Conservation (phyloP, 768 basidiomycete genomes). For the Kwoniella dendrophila region DNA sequence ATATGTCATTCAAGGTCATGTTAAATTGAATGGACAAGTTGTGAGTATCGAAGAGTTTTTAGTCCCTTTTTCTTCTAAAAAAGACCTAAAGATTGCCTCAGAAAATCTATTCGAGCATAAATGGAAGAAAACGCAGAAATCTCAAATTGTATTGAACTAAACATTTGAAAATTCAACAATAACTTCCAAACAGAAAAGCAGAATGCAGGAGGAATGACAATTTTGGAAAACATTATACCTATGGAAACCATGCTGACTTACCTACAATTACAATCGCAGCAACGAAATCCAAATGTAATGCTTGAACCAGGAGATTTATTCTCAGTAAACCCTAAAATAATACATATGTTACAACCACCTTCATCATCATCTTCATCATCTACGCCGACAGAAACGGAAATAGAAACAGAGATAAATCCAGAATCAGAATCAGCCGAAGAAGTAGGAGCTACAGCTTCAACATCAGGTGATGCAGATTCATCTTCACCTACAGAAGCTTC, state of each 20-base stretch:
- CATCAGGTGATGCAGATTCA: conserved; percentile 35
- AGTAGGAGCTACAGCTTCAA: conserved; percentile 28
- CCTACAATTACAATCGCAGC: conserved; percentile 59
- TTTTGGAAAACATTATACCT: neutral
- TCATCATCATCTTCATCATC: neutral
- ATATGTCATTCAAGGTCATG: conserved; percentile 81
- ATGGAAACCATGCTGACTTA: neutral
- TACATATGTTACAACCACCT: conserved; percentile 66
- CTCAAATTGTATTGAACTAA: no score
- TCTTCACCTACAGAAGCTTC: conserved; percentile 22
- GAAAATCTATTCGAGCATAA: no score
- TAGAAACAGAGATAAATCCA: conserved; percentile 6
- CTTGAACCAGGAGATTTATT: conserved; percentile 94
- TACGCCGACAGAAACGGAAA: conserved; percentile 13
- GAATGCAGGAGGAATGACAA: no score
- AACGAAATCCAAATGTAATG: conserved; percentile 79
- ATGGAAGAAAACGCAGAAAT: no score
- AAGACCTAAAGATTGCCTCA: no score
- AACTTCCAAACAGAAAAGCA: no score
- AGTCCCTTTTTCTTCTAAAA: no score
- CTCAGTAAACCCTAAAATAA: conserved; percentile 77
- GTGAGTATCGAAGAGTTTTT: conserved; percentile 62
- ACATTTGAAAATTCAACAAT: no score
- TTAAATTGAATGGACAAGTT: conserved; percentile 84
- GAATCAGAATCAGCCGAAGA: conserved; percentile 29